Conservation (phyloP, 2,329 filamentous ascomycete species). For the Penicillium oxalicum region DNA sequence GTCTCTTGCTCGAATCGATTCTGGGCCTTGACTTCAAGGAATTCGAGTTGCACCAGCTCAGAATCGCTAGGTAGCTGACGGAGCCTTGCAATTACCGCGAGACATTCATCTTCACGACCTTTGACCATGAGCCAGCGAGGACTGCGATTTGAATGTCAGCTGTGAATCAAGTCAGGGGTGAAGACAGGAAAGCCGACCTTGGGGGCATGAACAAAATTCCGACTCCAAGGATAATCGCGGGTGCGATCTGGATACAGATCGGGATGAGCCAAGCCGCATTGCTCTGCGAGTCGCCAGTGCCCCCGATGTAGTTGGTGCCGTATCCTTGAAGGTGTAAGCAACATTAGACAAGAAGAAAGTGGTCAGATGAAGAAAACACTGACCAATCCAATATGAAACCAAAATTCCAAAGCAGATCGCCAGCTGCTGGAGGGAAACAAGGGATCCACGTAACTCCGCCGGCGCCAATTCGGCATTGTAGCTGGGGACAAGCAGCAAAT, state of each 20-base stretch:
- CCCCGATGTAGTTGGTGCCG: conserved; percentile 58
- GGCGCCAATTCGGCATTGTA: conserved; percentile 25
- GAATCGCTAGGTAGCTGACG: conserved; percentile 59
- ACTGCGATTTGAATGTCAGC: conserved; percentile 43
- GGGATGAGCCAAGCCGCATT: conserved; percentile 70
- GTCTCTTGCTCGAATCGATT: conserved; percentile 67
- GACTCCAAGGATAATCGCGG: conserved; percentile 58
- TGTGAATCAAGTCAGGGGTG: background rate
- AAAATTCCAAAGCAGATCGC: conserved; percentile 43
- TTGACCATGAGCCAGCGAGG: conserved; percentile 68
- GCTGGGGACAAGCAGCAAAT: background rate
- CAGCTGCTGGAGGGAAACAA: conserved; percentile 40
- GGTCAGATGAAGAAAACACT: background rate
- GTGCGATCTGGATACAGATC: conserved; percentile 63
- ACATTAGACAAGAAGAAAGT: background rate
- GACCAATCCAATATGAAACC: conserved; percentile 36
- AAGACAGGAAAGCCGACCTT: background rate
- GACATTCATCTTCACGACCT: conserved; percentile 61
- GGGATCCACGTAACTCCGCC: conserved; percentile 38
- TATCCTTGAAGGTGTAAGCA: conserved; percentile 23
- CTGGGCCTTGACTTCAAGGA: conserved; percentile 71
- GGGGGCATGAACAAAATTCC: conserved; percentile 68
- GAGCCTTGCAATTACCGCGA: conserved; percentile 51
- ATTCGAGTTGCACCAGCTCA: conserved; percentile 67
- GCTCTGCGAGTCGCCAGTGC: conserved; percentile 52